Conservation (phyloP, 148 eudicot genomes). For the Spergularia bocconei region DNA sequence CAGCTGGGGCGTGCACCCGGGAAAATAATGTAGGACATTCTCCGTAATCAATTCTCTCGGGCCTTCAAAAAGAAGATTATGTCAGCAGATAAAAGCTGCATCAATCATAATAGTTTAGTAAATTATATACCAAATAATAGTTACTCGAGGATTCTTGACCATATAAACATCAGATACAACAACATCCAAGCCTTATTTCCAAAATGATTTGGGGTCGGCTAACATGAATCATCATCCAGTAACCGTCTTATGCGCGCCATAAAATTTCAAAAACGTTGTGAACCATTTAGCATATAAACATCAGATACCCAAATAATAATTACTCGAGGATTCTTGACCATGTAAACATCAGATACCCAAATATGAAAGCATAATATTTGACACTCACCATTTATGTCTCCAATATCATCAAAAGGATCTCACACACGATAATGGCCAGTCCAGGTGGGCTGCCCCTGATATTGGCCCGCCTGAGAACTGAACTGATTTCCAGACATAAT, state of each 20-base stretch:
- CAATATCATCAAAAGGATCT: conserved; percentile 27
- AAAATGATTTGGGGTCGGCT: no score
- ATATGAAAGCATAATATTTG: neutral
- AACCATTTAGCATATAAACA: neutral
- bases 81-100: conserved; percentile 2
- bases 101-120: neutral
- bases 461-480: conserved; percentile 37
- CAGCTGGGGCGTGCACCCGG: conserved; percentile 37
- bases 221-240: no score
- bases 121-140: no score
- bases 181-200: no score
- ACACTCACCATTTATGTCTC: conserved; percentile 32
- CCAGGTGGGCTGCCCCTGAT: conserved; percentile 51
- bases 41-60: conserved; percentile 31
- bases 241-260: no score
- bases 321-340: neutral
- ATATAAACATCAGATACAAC: neutral
- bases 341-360: neutral
- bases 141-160: neutral
- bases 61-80: conserved; percentile 30
- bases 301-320: neutral
- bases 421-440: conserved; percentile 48
- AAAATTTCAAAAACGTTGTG: no score
- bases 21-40: conserved; percentile 37
- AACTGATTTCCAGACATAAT: conserved; percentile 37